phyloP scores from a whole-genome alignment of 257 asterid species.

The Sherardia arvensis region DNA sequence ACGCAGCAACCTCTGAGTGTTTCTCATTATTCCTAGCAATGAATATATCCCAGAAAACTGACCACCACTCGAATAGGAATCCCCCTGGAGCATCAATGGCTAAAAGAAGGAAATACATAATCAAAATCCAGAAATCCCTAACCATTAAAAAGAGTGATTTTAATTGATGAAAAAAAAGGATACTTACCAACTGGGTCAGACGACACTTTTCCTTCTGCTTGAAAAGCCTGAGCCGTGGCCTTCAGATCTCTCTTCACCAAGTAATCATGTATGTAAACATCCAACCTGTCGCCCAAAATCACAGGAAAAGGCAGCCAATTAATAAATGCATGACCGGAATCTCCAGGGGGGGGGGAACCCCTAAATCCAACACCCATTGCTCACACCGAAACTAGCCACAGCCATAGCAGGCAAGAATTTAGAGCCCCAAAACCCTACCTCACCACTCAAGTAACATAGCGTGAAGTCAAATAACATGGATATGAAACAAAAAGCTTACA shows the following conservation, averaged over 20 bases:
- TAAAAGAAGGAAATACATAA: constrained; percentile 18
- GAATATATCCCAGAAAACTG: constrained; percentile 98
- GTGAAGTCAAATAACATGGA: neutral
- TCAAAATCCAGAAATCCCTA: neutral
- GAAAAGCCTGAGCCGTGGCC: constrained; percentile 95
- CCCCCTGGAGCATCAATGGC: constrained; percentile 99
- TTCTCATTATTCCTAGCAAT: constrained; percentile 97
- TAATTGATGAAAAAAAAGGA: neutral
- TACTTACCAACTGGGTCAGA: constrained; percentile 91
- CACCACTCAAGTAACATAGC: neutral
- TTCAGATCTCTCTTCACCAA: constrained; percentile 92
- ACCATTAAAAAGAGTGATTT: neutral
- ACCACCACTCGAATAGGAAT: constrained; percentile 99
- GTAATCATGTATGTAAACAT: constrained; percentile 92
- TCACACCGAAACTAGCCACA: neutral
- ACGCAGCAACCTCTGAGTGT: constrained; percentile 98
- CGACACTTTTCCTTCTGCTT: constrained; percentile 95
- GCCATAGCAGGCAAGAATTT: neutral
- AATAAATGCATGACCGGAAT: neutral
- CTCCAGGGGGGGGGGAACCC: neutral
- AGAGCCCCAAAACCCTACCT: constrained; percentile 5
- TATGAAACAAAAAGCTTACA: constrained; percentile 35
- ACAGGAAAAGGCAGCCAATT: neutral
- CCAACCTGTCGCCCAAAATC: constrained; percentile 48
- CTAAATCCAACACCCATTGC: neutral